These are phyloP conservation scores for Claviceps quebecensis DNA, from an alignment of 2,329 filamentous ascomycete genomes.

Conservation along the genomic window DNA sequence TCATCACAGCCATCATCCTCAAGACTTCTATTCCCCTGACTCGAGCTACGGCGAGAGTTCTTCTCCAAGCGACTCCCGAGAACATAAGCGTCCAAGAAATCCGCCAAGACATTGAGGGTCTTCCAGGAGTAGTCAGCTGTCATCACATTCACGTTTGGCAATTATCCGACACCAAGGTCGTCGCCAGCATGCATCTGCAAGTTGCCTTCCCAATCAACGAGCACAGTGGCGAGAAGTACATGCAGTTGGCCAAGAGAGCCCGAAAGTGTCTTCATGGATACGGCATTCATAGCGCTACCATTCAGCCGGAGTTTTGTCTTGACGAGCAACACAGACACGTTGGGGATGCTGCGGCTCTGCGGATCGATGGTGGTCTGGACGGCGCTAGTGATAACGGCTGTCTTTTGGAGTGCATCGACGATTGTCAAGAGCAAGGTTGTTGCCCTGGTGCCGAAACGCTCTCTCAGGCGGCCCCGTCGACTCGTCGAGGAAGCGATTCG, in stretches of 20 bases:
- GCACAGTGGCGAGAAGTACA: conserved; percentile 67
- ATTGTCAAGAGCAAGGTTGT: conserved; percentile 20
- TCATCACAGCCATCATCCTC: conserved; percentile 75
- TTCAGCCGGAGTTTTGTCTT: conserved; percentile 78
- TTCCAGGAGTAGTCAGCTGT: conserved; percentile 77
- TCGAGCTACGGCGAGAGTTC: conserved; percentile 67
- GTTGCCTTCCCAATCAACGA: conserved; percentile 81
- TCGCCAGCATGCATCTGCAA: conserved; percentile 87
- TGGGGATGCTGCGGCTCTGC: conserved; percentile 20
- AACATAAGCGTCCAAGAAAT: conserved; percentile 82
- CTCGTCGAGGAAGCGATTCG: conserved; percentile 21
- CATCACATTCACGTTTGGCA: conserved; percentile 98
- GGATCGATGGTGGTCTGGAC: conserved; percentile 21
- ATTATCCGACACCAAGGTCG: conserved; percentile 83
- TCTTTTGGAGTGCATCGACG: conserved; percentile 32
- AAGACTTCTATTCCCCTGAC: conserved; percentile 67
- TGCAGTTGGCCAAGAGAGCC: conserved; percentile 73
- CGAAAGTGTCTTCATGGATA: conserved; percentile 85
- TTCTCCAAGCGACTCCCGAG: conserved; percentile 85
- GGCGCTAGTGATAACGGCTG: conserved; percentile 23
- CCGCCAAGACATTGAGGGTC: conserved; percentile 73
- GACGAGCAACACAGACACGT: conserved; percentile 31
- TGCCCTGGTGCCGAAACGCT: conserved; percentile 19
- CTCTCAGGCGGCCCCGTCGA: conserved; percentile 19
- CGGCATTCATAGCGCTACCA: conserved; percentile 92